Base-by-base conservation (phyloP, 2,329 filamentous ascomycete species). In the Scedosporium dehoogii region DNA sequence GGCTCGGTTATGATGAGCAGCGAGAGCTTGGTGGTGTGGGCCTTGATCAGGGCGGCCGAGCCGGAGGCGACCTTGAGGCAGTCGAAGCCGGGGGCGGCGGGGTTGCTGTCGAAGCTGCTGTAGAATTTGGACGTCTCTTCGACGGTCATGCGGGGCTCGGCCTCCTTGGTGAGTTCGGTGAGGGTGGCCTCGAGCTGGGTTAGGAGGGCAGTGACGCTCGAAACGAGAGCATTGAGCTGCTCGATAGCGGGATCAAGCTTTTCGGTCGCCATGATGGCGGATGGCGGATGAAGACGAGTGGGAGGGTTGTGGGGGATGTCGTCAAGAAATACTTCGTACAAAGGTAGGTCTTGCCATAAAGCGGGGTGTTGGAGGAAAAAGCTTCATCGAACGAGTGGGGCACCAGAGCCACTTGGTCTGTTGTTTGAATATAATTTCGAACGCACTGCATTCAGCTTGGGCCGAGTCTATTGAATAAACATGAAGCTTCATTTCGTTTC, bases 1-100 rank as follows among this genome's bases (percentile, higher is more conserved):
- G 93, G 92, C 18, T 90, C 83, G 69, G 90, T 96, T 69, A 96
- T 89, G 1, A 94, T 84, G 12, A 97, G 82, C 0, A 97, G 86
- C 0, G 90, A 93, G 27, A 97, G 81, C 66, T 96, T 96, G 5
- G 92, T 96, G 1, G 87, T 84, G 71, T 97, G 91, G 0, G 92
- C 90, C 71, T 85, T 87, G 64, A 96, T 84, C 4, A 96, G 80
- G 27, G 81, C 83, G 0, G 90, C 84, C 0, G 89, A 83, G 68
- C 92, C 88, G 68, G 84, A 82, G 41, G 92, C 85, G 63, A 93
- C 81, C 14, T 85, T 76, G 25, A 96, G 81, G 9, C 85, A 79
- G 66, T 88, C 74, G 70, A 84, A n/a, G 58, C 7, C 9, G n/a
- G 64, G 21, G 55, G 53, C 18, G 44, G 16, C 21, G 58, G 23